A percentile compares a stretch with the other conserved stretches of the same genome.
phyloP scores from a whole-genome alignment of 768 basidiomycete genomes.

The Leccinellum rugosiceps region DNA sequence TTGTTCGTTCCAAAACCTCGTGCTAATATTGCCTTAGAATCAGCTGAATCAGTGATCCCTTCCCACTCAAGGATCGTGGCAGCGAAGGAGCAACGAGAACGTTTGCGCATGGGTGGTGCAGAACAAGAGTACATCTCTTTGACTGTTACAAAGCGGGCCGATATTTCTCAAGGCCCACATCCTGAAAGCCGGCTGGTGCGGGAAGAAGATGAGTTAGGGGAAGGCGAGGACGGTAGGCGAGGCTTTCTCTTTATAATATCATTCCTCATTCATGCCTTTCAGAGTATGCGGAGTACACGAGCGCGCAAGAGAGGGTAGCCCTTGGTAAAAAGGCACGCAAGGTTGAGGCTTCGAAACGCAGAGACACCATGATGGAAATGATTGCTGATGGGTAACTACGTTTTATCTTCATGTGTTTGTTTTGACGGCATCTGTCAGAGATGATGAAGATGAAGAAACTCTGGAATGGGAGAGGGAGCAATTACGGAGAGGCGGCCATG shows the following conservation, averaged over 20 bases:
- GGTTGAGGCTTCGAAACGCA: conserved; percentile 59
- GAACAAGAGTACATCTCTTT: conserved; percentile 78
- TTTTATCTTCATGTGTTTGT: not conserved
- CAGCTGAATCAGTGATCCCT: conserved; percentile 52
- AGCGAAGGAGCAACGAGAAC: conserved; percentile 75
- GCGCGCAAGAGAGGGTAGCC: conserved; percentile 82
- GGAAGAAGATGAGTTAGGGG: conserved; percentile 86
- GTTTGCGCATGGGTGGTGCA: conserved; percentile 50
- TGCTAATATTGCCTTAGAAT: conserved; percentile 25
- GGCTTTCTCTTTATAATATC: not conserved
- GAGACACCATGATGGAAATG: conserved; percentile 73
- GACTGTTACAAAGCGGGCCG: conserved; percentile 55
- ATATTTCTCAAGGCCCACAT: conserved; percentile 67
- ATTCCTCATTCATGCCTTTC: conserved; percentile 9
- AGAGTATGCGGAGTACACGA: conserved; percentile 89
- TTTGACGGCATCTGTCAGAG: conserved; percentile 37
- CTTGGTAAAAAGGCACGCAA: conserved; percentile 81
- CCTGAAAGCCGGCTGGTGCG: conserved; percentile 78
- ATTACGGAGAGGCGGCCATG: conserved; percentile 68
- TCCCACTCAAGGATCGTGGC: conserved; percentile 67
- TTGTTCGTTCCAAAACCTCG: not conserved
- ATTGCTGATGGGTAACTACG: conserved; percentile 74
- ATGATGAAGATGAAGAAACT: conserved; percentile 82
- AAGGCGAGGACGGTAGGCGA: conserved; percentile 78
- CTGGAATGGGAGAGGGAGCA: conserved; percentile 86